Percentiles rank a stretch among this genome's conserved stretches.
phyloP scores from a whole-genome alignment of 2,329 filamentous ascomycete species.

The Penicillium olsonii region DNA sequence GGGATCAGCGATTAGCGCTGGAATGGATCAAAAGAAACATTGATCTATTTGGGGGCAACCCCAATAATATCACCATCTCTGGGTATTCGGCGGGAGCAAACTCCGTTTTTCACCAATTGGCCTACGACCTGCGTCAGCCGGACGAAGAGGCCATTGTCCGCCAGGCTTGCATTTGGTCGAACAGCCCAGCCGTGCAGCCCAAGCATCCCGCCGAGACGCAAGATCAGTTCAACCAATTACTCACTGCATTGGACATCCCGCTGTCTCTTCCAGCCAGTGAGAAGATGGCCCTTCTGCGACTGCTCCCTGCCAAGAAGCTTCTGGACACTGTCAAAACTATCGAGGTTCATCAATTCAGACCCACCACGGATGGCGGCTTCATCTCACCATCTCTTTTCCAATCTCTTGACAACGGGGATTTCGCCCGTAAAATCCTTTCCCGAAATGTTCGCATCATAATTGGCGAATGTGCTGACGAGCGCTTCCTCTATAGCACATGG shows the following conservation, averaged over 20 bases:
- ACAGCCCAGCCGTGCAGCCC: slow-evolving; percentile 56
- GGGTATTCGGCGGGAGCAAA: slow-evolving; percentile 61
- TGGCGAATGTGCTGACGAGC: slow-evolving; percentile 58
- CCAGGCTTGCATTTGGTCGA: slow-evolving; percentile 56
- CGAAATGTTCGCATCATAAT: slow-evolving; percentile 53
- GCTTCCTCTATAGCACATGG: slow-evolving; percentile 54
- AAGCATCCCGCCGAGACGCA: slow-evolving; percentile 51
- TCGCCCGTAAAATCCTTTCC: slow-evolving; percentile 47
- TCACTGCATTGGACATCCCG: slow-evolving; percentile 48
- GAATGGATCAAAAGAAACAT: slow-evolving; percentile 59
- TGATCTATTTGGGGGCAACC: slow-evolving; percentile 53
- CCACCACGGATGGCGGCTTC: slow-evolving; percentile 53
- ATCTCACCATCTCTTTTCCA: slow-evolving; percentile 46
- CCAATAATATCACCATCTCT: slow-evolving; percentile 53
- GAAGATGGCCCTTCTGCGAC: slow-evolving; percentile 50
- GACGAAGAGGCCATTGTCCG: slow-evolving; percentile 51
- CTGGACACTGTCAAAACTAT: slow-evolving; percentile 47
- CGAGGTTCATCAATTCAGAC: slow-evolving; percentile 56
- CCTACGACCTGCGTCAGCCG: slow-evolving; percentile 56
- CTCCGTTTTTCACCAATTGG: slow-evolving; percentile 59
- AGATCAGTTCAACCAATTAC: slow-evolving; percentile 54
- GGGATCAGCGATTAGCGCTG: slow-evolving; percentile 58
- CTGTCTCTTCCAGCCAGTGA: slow-evolving; percentile 38
- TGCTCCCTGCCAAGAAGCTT: slow-evolving; percentile 40
- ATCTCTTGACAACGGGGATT: slow-evolving; percentile 52